phyloP scores from a whole-genome alignment of 23 red algal genomes.

The Gracilaria gracilis region DNA sequence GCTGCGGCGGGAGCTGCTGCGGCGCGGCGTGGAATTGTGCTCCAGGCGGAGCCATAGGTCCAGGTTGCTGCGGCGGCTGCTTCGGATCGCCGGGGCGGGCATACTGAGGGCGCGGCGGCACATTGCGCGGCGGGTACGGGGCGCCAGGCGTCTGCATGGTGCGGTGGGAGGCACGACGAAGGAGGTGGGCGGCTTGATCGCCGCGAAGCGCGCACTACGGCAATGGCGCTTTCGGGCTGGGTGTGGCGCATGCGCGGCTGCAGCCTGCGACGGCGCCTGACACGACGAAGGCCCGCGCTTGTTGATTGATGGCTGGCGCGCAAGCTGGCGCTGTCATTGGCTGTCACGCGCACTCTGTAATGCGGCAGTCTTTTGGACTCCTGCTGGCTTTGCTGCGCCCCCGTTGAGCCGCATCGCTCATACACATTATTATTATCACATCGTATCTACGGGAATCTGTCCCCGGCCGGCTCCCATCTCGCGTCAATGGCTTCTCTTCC shows the following conservation, averaged over 20 bases:
- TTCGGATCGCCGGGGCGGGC: constrained; percentile 2
- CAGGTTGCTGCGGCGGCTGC: not conserved
- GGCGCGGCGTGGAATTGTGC: not conserved
- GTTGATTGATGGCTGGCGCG: constrained; percentile 18
- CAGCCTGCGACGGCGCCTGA: not conserved
- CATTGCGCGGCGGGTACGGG: constrained; percentile 29
- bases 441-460: too few relatives aligned
- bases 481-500: not conserved
- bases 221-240: constrained; percentile 1
- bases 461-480: too few relatives aligned
- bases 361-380: not conserved
- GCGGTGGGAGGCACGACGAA: not conserved
- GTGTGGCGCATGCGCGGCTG: not conserved
- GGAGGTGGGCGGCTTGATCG: constrained; percentile 1
- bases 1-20: not conserved
- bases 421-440: too few relatives aligned
- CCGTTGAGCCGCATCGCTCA: not conserved
- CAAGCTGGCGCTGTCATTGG: not conserved
- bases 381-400: not conserved
- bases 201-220: not conserved
- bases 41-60: not conserved
- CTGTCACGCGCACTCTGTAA: not conserved
- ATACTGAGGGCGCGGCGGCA: not conserved
- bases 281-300: not conserved
- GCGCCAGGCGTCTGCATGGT: constrained; percentile 26